Percentiles rank a stretch among this genome's conserved stretches.
Evolutionary conservation across 169 alveolate genomes (phyloP).

Genomic region (Hepatocystis sp.): DNA sequence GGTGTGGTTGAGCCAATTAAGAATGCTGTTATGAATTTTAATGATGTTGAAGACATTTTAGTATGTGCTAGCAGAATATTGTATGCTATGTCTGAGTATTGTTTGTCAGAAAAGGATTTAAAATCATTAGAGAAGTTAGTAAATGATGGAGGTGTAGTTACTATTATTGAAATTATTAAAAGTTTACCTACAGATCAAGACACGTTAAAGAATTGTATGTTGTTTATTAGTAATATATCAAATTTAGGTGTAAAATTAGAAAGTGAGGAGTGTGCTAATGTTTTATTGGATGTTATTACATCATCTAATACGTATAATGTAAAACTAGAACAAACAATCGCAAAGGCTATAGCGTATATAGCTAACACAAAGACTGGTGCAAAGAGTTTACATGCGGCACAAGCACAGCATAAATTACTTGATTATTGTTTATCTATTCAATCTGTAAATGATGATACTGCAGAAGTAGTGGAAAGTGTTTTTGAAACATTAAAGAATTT

Average conservation of each 20-base stretch:
- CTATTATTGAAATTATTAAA: constrained; percentile 85
- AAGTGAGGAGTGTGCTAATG: constrained; percentile 79
- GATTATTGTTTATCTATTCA: constrained; percentile 63
- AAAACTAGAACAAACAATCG: constrained; percentile 78
- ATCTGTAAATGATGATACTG: constrained; percentile 67
- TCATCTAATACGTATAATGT: constrained; percentile 54
- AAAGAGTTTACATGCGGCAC: constrained; percentile 78
- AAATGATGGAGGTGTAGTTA: constrained; percentile 87
- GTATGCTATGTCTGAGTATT: constrained; percentile 91
- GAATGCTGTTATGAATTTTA: constrained; percentile 90
- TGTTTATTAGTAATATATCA: constrained; percentile 85
- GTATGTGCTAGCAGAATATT: constrained; percentile 86
- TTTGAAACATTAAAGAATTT: constrained; percentile 62
- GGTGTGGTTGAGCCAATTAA: constrained; percentile 89
- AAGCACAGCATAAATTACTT: constrained; percentile 75
- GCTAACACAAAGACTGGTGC: constrained; percentile 80
- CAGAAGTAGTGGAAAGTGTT: constrained; percentile 51
- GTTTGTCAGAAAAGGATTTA: constrained; percentile 85
- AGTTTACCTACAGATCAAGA: constrained; percentile 86
- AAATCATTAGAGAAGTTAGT: constrained; percentile 78
- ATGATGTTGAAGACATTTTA: constrained; percentile 93
- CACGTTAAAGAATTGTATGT: constrained; percentile 85
- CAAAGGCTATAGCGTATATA: constrained; percentile 79
- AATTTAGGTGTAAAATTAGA: constrained; percentile 77
- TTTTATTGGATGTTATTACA: constrained; percentile 78